Evolutionary conservation across 129 eudicot genomes (phyloP).

Genomic region (Tagetes patula): DNA sequence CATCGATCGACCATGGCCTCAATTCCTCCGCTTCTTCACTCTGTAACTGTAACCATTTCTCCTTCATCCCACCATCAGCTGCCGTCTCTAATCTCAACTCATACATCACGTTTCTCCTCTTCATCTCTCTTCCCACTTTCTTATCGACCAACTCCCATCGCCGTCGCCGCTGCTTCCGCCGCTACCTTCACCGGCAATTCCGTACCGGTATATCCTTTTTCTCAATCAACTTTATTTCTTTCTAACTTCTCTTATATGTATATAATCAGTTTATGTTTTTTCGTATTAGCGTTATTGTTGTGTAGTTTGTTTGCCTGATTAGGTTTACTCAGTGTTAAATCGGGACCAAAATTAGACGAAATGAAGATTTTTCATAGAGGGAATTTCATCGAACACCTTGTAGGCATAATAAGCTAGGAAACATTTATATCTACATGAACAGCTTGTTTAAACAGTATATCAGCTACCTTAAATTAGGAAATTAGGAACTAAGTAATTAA

Average conservation of each 20-base stretch:
- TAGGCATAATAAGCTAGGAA: conserved; percentile 18
- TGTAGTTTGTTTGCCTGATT: not conserved
- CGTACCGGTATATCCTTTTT: conserved; percentile 43
- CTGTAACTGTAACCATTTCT: conserved; percentile 27
- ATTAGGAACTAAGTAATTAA: not conserved
- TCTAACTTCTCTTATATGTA: not conserved
- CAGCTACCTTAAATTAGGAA: not conserved
- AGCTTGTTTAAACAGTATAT: not conserved
- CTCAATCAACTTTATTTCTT: conserved; percentile 12
- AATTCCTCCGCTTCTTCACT: conserved; percentile 39
- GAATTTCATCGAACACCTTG: conserved; percentile 22
- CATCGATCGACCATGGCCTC: conserved; percentile 36
- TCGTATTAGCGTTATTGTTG: conserved; percentile 1
- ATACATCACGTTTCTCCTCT: conserved; percentile 18
- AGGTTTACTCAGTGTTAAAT: not conserved
- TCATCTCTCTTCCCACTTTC: conserved; percentile 21
- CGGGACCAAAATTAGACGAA: not conserved
- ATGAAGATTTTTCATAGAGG: not conserved
- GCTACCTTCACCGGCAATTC: conserved; percentile 44
- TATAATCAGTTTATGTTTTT: not conserved
- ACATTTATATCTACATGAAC: not conserved
- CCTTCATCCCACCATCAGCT: conserved; percentile 36
- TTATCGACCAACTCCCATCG: conserved; percentile 22
- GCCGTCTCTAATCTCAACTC: conserved; percentile 36
- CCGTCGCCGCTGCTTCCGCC: conserved; percentile 32